Percentiles rank a stretch among this genome's conserved stretches.
Conservation (phyloP, 805 yeast species). For the Ogataea paradorogensis region DNA sequence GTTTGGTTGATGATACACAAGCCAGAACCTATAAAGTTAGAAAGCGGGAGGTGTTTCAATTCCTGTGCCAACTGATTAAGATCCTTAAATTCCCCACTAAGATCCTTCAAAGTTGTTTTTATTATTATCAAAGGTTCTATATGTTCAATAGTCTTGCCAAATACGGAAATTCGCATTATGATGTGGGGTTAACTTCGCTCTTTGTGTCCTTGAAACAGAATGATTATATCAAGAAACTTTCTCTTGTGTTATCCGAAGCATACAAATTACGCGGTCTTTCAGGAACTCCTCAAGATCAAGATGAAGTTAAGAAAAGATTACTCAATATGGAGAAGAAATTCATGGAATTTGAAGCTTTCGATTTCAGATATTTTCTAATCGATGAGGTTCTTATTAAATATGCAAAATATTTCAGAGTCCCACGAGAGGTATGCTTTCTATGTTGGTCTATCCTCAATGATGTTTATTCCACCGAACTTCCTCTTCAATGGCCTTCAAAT, state of each 20-base stretch:
- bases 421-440: slow-evolving; percentile 46
- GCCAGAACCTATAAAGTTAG: slow-evolving; percentile 22
- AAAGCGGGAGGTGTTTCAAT: slow-evolving; percentile 45
- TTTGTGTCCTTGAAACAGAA: slow-evolving; percentile 75
- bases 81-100: slow-evolving; percentile 64
- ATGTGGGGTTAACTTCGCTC: slow-evolving; percentile 66
- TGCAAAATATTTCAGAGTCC: slow-evolving; percentile 46
- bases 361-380: slow-evolving; percentile 64
- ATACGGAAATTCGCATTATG: slow-evolving; percentile 42
- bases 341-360: slow-evolving; percentile 75
- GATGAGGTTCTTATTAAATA: slow-evolving; percentile 67
- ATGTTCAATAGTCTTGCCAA: slow-evolving; percentile 61
- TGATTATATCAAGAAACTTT: slow-evolving; percentile 75
- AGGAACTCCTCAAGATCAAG: slow-evolving; percentile 34
- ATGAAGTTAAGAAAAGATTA: slow-evolving; percentile 54
- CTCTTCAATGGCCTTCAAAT: slow-evolving; percentile 71
- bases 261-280: slow-evolving; percentile 35
- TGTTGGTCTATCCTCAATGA: slow-evolving; percentile 83
- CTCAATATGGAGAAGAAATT: slow-evolving; percentile 66
- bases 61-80: slow-evolving; percentile 50
- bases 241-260: slow-evolving; percentile 56
- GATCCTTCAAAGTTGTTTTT: slow-evolving; percentile 67
- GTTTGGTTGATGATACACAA: slow-evolving; percentile 20
- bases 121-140: slow-evolving; percentile 68
- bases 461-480: slow-evolving; percentile 63